Evolutionary conservation across 495 filamentous ascomycete genomes (phyloP), one percentile per base, ranked within the genome.

Genomic region (Elasticomyces elasticus): DNA sequence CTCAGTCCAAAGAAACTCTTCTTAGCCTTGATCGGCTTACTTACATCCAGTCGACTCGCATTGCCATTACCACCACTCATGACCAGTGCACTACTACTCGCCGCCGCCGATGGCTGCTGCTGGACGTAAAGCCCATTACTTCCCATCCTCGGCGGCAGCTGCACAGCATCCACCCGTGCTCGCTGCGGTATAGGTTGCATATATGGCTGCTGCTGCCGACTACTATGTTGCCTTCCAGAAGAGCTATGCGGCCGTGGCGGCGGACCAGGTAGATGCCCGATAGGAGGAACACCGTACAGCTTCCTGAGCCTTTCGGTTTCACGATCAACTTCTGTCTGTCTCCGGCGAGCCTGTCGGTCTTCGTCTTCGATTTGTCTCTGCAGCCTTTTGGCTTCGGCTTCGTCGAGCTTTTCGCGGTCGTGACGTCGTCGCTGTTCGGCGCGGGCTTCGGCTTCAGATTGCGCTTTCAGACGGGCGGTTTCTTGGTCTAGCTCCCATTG

Each of bases 221-320:
- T 26, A 51, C 35, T 12, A 27, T 37, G 37, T 31, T 40, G 37
- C 5, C 40, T 44, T 0, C 31, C 13, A 11, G 28, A 52, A 6
- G 51, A 47, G 26, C 51, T 55, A 20, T 50, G 31, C 33, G 69
- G 11, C 24, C 33, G 45, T 22, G 45, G 64, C 0, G 42, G 53
- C 40, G 70, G 70, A 23, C 51, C 51, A 20, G 69, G 72, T 4
- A 54, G 71, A 42, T 67, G 65, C 5, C 50, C 55, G 19, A 64
- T 19, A 24, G 69, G 54, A 47, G 80, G 74, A 25, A 66, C 73
- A 31, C 86, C 88, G 63, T 90, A 95, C 49, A 85, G 58, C 58
- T 77, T 78, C 41, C 82, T 76, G 10, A 98, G 67, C 2, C 90
- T 75, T 62, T 90, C 85, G 0, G 92, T 97, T 68, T 97, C 92